Conservation (phyloP, 306 rosid genomes). For the Ochetophila trinervis region DNA sequence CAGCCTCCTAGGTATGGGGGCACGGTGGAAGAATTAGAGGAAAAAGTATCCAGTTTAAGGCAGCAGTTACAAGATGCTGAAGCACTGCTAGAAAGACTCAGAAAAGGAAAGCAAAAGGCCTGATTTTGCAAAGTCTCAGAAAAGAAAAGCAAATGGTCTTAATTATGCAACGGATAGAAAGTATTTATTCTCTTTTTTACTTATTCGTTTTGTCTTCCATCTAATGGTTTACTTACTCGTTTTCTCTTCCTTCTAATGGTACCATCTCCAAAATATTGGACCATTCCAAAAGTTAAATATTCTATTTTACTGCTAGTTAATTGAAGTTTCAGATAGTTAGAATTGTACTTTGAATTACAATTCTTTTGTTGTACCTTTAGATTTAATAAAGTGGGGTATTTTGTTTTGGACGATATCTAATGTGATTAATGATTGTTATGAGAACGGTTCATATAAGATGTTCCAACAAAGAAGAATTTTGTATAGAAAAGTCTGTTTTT, state of each 20-base stretch:
- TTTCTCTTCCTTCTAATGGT: conserved; percentile 25
- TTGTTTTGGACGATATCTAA: not conserved
- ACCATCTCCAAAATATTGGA: conserved; percentile 20
- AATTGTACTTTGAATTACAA: conserved; percentile 1
- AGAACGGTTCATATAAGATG: not conserved
- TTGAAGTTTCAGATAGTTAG: not conserved
- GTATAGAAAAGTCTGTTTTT: no score
- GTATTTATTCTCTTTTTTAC: conserved; percentile 12
- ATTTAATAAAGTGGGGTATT: conserved; percentile 18
- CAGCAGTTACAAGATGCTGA: conserved; percentile 64
- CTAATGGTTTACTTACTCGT: conserved; percentile 20
- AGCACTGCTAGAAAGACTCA: conserved; percentile 59
- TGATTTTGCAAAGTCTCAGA: conserved; percentile 18
- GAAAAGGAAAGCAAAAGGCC: conserved; percentile 46
- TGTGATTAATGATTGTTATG: not conserved
- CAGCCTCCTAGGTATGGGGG: conserved; percentile 37
- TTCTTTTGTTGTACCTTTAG: conserved; percentile 31
- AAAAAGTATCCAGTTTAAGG: conserved; percentile 44
- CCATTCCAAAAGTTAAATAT: conserved; percentile 20
- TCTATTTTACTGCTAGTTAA: conserved; percentile 17
- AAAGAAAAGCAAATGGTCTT: not conserved
- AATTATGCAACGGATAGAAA: conserved; percentile 5
- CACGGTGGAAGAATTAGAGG: conserved; percentile 62
- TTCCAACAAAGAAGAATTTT: not conserved
- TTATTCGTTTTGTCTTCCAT: conserved; percentile 22